Percentiles rank a stretch among this genome's conserved stretches.
Evolutionary conservation across 2,329 filamentous ascomycete genomes (phyloP).

Genomic region (Calonectria pseudoturangicola): DNA sequence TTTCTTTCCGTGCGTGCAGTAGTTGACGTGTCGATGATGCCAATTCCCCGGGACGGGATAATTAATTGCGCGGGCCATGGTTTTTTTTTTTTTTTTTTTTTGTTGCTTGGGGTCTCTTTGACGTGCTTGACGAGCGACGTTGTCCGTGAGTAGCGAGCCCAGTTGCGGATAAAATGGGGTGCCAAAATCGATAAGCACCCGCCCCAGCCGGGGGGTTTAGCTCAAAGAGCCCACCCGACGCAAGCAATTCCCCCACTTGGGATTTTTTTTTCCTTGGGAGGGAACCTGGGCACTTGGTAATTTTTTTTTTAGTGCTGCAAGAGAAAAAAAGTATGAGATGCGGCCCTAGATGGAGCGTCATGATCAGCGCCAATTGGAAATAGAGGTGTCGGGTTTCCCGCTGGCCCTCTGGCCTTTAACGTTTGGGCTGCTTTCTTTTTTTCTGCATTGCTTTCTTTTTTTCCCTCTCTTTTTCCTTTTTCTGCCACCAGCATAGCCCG

Average conservation of each 20-base stretch:
- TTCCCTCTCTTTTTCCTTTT: not conserved
- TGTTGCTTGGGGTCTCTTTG: no score
- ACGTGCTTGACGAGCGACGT: constrained; percentile 6
- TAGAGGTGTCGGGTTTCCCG: not conserved
- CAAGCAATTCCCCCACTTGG: constrained; percentile 42
- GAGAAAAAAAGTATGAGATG: constrained; percentile 5
- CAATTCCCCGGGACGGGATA: not conserved
- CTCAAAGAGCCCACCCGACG: constrained; percentile 33
- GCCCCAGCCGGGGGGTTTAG: constrained; percentile 39
- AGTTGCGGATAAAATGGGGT: constrained; percentile 19
- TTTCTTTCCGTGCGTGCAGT: not conserved
- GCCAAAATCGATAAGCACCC: constrained; percentile 49
- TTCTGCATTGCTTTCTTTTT: constrained; percentile 26
- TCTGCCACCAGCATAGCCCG: constrained; percentile 9
- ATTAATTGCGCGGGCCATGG: constrained; percentile 7
- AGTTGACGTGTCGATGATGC: constrained; percentile 5
- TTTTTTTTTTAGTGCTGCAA: constrained; percentile 3
- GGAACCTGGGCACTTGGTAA: not conserved
- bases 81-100: not conserved
- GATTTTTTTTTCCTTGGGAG: not conserved
- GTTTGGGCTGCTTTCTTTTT: constrained; percentile 16
- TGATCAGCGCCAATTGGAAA: constrained; percentile 18
- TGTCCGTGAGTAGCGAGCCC: constrained; percentile 2
- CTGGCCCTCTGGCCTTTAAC: not conserved
- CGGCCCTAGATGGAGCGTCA: not conserved